Conservation (phyloP, 2,329 filamentous ascomycete genomes). For the Colletotrichum camelliae region DNA sequence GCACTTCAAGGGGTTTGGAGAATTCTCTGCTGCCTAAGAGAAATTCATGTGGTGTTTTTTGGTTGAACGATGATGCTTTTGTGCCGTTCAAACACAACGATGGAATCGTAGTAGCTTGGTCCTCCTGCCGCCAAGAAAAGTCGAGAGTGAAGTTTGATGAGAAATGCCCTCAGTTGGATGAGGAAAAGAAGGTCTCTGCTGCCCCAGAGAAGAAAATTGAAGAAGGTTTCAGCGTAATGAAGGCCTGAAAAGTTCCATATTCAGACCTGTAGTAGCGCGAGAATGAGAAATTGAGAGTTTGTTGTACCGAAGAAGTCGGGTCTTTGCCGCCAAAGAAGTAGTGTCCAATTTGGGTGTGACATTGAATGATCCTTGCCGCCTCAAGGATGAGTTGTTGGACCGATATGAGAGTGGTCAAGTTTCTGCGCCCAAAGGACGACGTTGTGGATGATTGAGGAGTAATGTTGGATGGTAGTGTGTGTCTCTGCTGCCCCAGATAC, state of each 20-base stretch:
- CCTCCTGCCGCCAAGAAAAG: not conserved
- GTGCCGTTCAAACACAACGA: not conserved
- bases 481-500: not conserved
- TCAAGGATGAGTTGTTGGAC: not conserved
- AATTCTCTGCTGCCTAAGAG: not conserved
- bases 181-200: not conserved
- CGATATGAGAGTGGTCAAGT: not conserved
- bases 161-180: not conserved
- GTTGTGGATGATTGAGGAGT: not conserved
- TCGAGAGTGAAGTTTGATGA: not conserved
- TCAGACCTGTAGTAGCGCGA: not conserved
- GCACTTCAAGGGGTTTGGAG: not conserved
- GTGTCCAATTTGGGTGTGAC: not conserved
- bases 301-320: not conserved
- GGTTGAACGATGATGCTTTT: not conserved
- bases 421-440: not conserved
- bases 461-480: not conserved
- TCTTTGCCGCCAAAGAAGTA: not conserved
- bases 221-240: not conserved
- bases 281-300: not conserved
- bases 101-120: not conserved
- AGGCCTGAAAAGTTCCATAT: not conserved
- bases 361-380: not conserved
- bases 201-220: not conserved
- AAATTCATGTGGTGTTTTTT: not conserved